Conservation (phyloP, 495 filamentous ascomycete species). For the Xylaria acuta region DNA sequence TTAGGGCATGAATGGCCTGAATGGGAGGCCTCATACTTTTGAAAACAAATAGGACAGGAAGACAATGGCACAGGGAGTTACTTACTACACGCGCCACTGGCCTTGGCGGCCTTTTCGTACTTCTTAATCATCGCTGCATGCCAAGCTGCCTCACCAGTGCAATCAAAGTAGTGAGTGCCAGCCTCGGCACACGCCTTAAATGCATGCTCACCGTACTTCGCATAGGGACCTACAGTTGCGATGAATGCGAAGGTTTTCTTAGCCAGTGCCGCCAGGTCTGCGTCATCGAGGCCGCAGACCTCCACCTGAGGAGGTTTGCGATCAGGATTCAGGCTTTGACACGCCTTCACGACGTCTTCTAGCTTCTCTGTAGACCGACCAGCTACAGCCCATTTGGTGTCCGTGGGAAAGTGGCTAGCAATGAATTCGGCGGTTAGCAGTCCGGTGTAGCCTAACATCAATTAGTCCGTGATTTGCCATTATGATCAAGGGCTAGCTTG, state of each 20-base stretch:
- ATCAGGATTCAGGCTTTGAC: slow-evolving; percentile 71
- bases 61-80: not conserved
- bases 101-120: slow-evolving; percentile 76
- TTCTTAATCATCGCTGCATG: slow-evolving; percentile 78
- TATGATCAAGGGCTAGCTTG: not conserved
- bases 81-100: slow-evolving; percentile 70
- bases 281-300: slow-evolving; percentile 63
- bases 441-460: slow-evolving; percentile 79
- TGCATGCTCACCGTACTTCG: slow-evolving; percentile 76
- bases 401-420: slow-evolving; percentile 71
- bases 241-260: slow-evolving; percentile 80
- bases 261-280: slow-evolving; percentile 69
- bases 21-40: not conserved
- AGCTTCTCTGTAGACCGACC: slow-evolving; percentile 81
- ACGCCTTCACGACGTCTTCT: slow-evolving; percentile 66
- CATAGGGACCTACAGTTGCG: slow-evolving; percentile 85
- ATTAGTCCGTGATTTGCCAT: slow-evolving; percentile 29
- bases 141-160: slow-evolving; percentile 87
- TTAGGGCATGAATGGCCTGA: not conserved
- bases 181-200: slow-evolving; percentile 86
- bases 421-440: slow-evolving; percentile 80
- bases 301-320: slow-evolving; percentile 51
- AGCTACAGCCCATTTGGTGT: slow-evolving; percentile 88
- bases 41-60: not conserved
- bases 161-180: slow-evolving; percentile 92